Conservation (phyloP, 805 yeast genomes). For the Saturnispora quitensis region DNA sequence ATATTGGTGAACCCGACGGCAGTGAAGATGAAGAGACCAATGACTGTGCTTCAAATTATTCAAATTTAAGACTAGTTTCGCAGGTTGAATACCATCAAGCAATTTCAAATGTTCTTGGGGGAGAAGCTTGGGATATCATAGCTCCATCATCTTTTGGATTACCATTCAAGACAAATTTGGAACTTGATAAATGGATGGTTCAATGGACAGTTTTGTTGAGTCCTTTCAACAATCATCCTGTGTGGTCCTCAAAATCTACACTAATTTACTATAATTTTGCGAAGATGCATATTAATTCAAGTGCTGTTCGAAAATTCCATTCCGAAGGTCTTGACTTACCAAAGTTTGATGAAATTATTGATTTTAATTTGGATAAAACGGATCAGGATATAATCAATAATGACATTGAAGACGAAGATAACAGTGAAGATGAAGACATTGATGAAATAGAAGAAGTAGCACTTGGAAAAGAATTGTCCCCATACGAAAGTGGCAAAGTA, state of each 20-base stretch:
- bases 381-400: constrained; percentile 13
- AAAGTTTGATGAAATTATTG: constrained; percentile 16
- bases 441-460: constrained; percentile 7
- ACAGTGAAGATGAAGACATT: constrained; percentile 13
- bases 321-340: constrained; percentile 19
- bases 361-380: constrained; percentile 7
- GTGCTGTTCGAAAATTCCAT: constrained; percentile 37
- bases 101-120: constrained; percentile 44
- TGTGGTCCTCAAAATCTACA: constrained; percentile 65
- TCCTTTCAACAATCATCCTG: constrained; percentile 41
- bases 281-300: constrained; percentile 57
- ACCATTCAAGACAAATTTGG: constrained; percentile 58
- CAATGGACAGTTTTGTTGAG: constrained; percentile 66
- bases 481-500: constrained; percentile 21
- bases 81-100: constrained; percentile 65
- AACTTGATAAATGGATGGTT: constrained; percentile 71
- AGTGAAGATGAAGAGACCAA: background rate
- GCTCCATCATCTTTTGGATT: constrained; percentile 56
- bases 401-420: constrained; percentile 19
- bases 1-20: background rate
- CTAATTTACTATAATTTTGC: constrained; percentile 66
- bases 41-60: constrained; percentile 16
- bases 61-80: constrained; percentile 53
- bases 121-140: constrained; percentile 52
- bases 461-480: constrained; percentile 17